Evolutionary conservation across 177 flowering plant species (phyloP), one percentile per base, ranked within the genome.

Genomic region (Vitis hybrid): DNA sequence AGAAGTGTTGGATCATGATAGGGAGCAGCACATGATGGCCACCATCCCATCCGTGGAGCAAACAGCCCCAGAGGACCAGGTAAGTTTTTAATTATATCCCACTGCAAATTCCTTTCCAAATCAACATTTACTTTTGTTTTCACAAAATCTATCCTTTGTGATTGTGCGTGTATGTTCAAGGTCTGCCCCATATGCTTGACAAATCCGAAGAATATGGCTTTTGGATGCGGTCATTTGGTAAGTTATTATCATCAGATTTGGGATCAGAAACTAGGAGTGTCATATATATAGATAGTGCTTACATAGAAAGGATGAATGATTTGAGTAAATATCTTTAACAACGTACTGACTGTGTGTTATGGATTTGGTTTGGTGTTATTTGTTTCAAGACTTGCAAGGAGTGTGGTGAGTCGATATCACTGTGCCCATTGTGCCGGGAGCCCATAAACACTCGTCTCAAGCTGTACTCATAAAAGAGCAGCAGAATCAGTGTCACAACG

Each of bases 221-320:
- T 93, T 73, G 91, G 90, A 56, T 93, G 98, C 64, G 98, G 98
- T 68, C 98, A 93, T 78, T 72, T 76, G 84, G 98, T 93, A 79
- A 83, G 91, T 58, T 18, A 59, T 32, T 64, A 62, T 52, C 14
- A 19, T 35, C 16, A 2, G 11, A 56, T 4, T 62, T 57, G 3
- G 46, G 18, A 27, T 4, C 49, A 3, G 15, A 7, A 15, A n/a
- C 10, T 18, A 55, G 19, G 15, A 65, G 15, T n/a, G 49, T 40
- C 64, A 2, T 19, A 40, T 12, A 4, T 50, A 11, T 52, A 3
- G 30, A 27, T 27, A 27, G 30, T 27, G 30, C 30, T 27, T 27
- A 27, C n/a, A 16, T 27, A 27, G 30, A 27, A 27, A 27, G 30
- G 30, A 27, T 27, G 30, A 27, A 27, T 27, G 30, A 27, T 0